phyloP scores from a whole-genome alignment of 1,284 basidiomycete genomes.

The Peniophora sp. region DNA sequence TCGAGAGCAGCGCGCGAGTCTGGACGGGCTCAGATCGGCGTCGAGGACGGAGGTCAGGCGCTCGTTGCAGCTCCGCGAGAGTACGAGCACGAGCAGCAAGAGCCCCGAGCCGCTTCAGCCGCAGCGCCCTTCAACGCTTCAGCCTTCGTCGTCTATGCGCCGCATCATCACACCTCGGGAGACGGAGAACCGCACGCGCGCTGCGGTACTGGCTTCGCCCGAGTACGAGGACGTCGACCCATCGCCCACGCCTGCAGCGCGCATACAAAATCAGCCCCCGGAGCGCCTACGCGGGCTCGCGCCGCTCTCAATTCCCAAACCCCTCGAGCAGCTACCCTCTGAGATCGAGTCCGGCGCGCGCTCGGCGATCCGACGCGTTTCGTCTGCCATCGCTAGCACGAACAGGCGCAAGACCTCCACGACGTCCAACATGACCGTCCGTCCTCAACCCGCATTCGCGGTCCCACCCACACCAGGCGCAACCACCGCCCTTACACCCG shows the following conservation, averaged over 20 bases:
- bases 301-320: constrained; percentile 44
- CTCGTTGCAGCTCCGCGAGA: constrained; percentile 21
- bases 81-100: not conserved
- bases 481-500: constrained; percentile 62
- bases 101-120: not conserved
- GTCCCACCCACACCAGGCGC: constrained; percentile 48
- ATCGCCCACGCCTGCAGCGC: constrained; percentile 54
- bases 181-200: not conserved
- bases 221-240: constrained; percentile 48
- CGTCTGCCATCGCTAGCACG: constrained; percentile 5
- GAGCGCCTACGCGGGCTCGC: constrained; percentile 35
- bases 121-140: not conserved
- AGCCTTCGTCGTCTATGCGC: not conserved
- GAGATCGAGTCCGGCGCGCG: constrained; percentile 33
- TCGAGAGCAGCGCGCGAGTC: constrained; percentile 1
- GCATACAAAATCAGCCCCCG: constrained; percentile 15
- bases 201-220: not conserved
- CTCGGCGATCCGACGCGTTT: constrained; percentile 16
- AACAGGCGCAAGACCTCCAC: constrained; percentile 39
- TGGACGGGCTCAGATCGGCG: constrained; percentile 13
- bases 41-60: constrained; percentile 23
- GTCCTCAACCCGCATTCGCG: constrained; percentile 34
- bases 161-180: not conserved
- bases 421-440: constrained; percentile 44
- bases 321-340: constrained; percentile 52